These are phyloP conservation scores for Torulaspora pretoriensis DNA, from an alignment of 1,139 yeast species.

Conservation along the genomic window DNA sequence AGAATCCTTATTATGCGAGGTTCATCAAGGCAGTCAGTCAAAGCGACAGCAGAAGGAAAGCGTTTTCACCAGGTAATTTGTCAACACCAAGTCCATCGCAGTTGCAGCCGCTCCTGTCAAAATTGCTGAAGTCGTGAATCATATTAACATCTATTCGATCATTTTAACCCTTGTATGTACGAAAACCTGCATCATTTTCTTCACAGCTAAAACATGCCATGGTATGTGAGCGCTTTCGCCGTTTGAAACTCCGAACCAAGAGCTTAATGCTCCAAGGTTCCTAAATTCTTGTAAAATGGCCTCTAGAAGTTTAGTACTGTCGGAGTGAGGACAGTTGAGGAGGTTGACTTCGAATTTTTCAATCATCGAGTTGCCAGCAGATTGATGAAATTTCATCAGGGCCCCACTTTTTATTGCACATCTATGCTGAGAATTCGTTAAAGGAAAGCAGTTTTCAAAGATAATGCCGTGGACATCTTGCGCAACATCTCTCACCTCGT, in stretches of 20 bases:
- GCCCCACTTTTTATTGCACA: slow-evolving; percentile 71
- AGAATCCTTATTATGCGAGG: background rate
- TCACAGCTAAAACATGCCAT: slow-evolving; percentile 81
- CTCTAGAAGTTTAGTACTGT: slow-evolving; percentile 51
- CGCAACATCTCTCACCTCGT: slow-evolving; percentile 46
- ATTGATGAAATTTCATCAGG: slow-evolving; percentile 44
- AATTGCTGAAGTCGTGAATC: background rate
- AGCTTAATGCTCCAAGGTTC: slow-evolving; percentile 50
- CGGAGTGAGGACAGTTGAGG: slow-evolving; percentile 66
- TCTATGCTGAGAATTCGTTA: slow-evolving; percentile 67
- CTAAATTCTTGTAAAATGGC: slow-evolving; percentile 63
- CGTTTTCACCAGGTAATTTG: background rate
- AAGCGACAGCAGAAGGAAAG: slow-evolving; percentile 5
- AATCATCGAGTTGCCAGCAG: slow-evolving; percentile 35
- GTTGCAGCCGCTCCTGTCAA: slow-evolving; percentile 1
- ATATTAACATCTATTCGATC: slow-evolving; percentile 7
- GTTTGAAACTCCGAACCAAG: slow-evolving; percentile 41
- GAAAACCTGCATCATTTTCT: slow-evolving; percentile 51
- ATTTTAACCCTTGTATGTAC: slow-evolving; percentile 40
- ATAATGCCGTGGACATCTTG: slow-evolving; percentile 62
- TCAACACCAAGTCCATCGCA: background rate
- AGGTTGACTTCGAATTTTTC: slow-evolving; percentile 55
- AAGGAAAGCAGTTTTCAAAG: slow-evolving; percentile 56
- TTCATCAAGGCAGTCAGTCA: slow-evolving; percentile 1
- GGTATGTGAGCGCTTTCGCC: slow-evolving; percentile 50